These are phyloP conservation scores for Ananas comosus DNA, from an alignment of 176 grass and related monocot genomes.

Conservation along the genomic window DNA sequence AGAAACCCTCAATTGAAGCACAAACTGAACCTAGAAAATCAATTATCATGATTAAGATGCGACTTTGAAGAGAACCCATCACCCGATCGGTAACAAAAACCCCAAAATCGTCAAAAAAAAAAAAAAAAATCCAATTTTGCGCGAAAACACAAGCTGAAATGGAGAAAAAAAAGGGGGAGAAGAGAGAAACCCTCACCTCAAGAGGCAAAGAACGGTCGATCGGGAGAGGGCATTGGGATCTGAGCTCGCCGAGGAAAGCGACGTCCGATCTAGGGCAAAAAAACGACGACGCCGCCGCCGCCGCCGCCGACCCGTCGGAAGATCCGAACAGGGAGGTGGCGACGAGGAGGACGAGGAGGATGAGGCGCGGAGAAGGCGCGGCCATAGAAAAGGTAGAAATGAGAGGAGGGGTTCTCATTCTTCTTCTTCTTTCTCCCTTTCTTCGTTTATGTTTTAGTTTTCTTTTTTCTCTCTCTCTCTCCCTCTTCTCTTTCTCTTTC, in stretches of 20 bases:
- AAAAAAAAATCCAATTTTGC: background rate
- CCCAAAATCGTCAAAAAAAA: background rate
- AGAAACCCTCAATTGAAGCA: background rate
- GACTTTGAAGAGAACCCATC: background rate
- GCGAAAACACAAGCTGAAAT: background rate
- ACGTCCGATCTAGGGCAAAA: slow-evolving; percentile 22
- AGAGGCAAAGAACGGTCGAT: slow-evolving; percentile 37
- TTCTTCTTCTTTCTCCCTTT: background rate
- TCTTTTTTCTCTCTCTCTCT: background rate
- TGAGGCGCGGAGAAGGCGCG: slow-evolving; percentile 5
- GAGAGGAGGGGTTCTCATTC: background rate
- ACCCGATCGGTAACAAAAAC: background rate
- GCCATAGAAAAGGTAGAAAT: background rate
- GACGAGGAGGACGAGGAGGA: slow-evolving; percentile 14
- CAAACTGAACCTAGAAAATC: background rate
- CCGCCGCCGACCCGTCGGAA: background rate
- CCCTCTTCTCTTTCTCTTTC: background rate
- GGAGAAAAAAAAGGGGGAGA: background rate
- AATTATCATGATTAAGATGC: background rate
- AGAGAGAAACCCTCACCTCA: slow-evolving; percentile 25
- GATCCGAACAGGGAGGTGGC: background rate
- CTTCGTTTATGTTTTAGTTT: background rate
- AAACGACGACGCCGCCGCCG: background rate
- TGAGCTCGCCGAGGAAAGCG: slow-evolving; percentile 38
- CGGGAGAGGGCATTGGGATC: slow-evolving; percentile 33